These are phyloP conservation scores for Sabuloglossum arenarium DNA, from an alignment of 495 filamentous ascomycete genomes.

Conservation along the genomic window DNA sequence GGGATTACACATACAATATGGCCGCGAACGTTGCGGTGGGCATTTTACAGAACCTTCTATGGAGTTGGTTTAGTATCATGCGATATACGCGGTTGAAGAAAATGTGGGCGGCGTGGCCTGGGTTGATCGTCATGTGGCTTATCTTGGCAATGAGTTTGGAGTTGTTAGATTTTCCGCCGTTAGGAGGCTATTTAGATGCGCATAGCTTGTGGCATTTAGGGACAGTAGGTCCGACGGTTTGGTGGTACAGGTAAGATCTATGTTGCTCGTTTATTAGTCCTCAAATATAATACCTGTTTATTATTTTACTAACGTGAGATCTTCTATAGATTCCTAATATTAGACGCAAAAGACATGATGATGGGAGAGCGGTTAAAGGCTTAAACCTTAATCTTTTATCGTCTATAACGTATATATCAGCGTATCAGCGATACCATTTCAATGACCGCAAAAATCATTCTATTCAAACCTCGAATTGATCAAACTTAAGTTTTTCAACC, in stretches of 20 bases:
- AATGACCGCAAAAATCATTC: too few species aligned
- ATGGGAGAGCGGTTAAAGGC: neutral
- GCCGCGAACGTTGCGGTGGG: constrained; percentile 74
- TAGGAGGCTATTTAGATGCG: constrained; percentile 68
- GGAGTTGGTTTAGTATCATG: constrained; percentile 62
- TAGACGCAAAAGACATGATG: neutral
- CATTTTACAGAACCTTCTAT: constrained; percentile 59
- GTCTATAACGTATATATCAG: too few species aligned
- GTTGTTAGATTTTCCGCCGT: constrained; percentile 78
- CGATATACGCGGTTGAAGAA: constrained; percentile 47
- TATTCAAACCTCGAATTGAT: too few species aligned
- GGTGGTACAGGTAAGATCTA: constrained; percentile 83
- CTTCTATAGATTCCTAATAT: neutral
- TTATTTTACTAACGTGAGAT: neutral
- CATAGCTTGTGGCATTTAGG: constrained; percentile 93
- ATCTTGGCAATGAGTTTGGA: constrained; percentile 88
- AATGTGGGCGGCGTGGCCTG: constrained; percentile 77
- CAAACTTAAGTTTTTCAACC: too few species aligned
- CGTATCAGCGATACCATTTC: too few species aligned
- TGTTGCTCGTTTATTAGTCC: neutral
- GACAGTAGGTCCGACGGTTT: constrained; percentile 68
- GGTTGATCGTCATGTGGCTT: constrained; percentile 82
- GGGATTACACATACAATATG: constrained; percentile 98
- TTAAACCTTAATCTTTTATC: neutral
- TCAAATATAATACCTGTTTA: neutral